Percentiles rank a stretch among this genome's conserved stretches.
phyloP scores from a whole-genome alignment of 352 stramenopile genomes.

The Phytopythium kandeliae region DNA sequence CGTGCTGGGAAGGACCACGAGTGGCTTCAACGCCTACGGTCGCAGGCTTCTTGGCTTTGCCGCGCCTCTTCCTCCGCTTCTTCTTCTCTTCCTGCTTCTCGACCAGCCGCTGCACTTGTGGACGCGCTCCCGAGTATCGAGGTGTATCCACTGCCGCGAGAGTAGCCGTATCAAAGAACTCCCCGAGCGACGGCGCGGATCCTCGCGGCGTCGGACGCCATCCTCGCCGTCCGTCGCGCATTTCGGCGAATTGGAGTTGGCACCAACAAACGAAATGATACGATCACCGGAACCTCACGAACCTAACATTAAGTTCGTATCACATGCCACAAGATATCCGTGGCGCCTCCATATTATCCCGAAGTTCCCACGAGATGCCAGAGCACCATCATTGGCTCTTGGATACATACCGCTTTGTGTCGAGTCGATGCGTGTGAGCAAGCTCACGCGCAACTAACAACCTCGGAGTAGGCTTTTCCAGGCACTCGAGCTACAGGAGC shows the following conservation, averaged over 20 bases:
- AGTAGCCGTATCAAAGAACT: background rate
- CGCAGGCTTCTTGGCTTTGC: background rate
- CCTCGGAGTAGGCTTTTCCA: too few species aligned
- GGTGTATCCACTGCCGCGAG: background rate
- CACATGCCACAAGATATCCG: too few species aligned
- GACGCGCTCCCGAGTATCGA: background rate
- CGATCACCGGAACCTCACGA: too few species aligned
- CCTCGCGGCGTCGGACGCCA: conserved; percentile 1
- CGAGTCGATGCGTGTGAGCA: too few species aligned
- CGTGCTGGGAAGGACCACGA: background rate
- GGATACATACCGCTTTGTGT: too few species aligned
- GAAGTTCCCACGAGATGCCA: too few species aligned
- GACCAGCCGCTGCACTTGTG: background rate
- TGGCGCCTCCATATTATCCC: too few species aligned
- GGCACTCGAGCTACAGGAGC: too few species aligned
- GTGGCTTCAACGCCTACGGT: background rate
- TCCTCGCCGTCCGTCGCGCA: background rate
- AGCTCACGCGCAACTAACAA: too few species aligned
- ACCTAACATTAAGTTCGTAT: too few species aligned
- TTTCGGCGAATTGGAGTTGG: too few species aligned
- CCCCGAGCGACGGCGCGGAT: conserved; percentile 1
- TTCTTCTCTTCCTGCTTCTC: conserved; percentile 8
- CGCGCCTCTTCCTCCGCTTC: conserved; percentile 9
- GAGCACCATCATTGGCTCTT: too few species aligned
- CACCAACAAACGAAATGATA: background rate